Base-by-base conservation (phyloP, 495 filamentous ascomycete species). In the Podospora pseudopauciseta region DNA sequence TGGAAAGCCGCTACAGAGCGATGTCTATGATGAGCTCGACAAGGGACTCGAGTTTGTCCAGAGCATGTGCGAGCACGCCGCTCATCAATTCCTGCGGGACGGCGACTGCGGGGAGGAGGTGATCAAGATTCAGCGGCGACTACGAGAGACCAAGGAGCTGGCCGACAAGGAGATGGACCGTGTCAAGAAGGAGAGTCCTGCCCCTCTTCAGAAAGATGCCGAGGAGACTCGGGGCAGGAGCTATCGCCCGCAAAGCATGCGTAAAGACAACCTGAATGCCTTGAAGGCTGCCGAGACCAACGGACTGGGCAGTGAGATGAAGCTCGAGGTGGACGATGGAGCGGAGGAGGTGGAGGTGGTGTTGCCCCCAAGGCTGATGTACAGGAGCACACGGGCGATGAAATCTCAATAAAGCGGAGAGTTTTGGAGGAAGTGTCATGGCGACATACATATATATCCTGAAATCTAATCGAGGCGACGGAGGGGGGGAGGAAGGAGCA, bases 51-150 rank as follows among this genome's bases (percentile, higher is more conserved):
- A 97, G 73, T 85, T 86, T 64, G 90, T 90, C 15, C 91, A 96
- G 74, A 85, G 83, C 60, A 85, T 92, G 72, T 96, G 91, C 76
- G 93, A 96, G 78, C 86, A 88, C 64, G 93, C 87, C 16, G 93
- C 93, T 2, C 93, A 94, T 76, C 91, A 95, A 74, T 92, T 96
- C 66, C 83, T 97, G 15, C 87, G 93, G 23, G 88, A 91, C 64
- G 93, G 93, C 23, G 89, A 94, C 68, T 97, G 93, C 77, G 82
- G 80, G 19, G 83, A 85, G 23, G 91, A 96, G 78, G 84, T 96
- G 18, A 80, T 84, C 15, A 87, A 86, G 30, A 90, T 93, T 57
- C 87, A 89, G 73, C 79, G 81, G 64, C 79, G 82, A 2, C 79
- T 90, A 27, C 72, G 67, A 16, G 87, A 91, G 72, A 85, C 88